phyloP scores from a whole-genome alignment of 768 basidiomycete species.

The Mycena filopes region DNA sequence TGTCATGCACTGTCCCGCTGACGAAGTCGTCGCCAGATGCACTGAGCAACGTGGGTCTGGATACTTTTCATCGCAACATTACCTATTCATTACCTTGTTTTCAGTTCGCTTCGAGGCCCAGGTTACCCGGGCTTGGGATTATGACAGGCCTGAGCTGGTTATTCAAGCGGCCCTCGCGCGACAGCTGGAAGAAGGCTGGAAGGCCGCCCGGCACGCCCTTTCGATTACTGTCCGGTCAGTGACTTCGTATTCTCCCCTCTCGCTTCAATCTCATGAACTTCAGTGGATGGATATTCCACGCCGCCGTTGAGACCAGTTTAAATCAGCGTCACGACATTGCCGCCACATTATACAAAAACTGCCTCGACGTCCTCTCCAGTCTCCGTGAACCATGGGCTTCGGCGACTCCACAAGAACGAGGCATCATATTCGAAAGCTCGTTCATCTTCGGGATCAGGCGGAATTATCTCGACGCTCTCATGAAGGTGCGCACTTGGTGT shows the following conservation, averaged over 20 bases:
- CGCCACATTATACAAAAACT: constrained; percentile 21
- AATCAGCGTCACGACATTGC: constrained; percentile 8
- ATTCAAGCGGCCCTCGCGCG: constrained; percentile 32
- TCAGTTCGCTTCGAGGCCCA: constrained; percentile 24
- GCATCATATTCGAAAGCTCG: constrained; percentile 27
- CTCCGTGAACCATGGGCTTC: constrained; percentile 22
- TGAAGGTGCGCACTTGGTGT: constrained; percentile 12
- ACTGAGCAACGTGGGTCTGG: constrained; percentile 29
- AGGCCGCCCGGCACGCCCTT: constrained; percentile 27
- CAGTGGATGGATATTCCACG: constrained; percentile 35
- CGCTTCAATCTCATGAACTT: neutral
- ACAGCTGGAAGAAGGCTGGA: constrained; percentile 30
- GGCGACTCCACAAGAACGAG: constrained; percentile 17
- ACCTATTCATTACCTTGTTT: neutral
- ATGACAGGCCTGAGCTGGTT: constrained; percentile 23
- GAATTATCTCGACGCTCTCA: constrained; percentile 29
- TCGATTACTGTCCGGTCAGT: constrained; percentile 34
- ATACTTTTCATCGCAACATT: neutral
- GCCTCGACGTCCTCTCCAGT: constrained; percentile 23
- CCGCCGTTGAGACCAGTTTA: constrained; percentile 2
- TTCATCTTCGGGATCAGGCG: constrained; percentile 31
- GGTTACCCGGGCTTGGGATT: neutral
- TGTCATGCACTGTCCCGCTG: constrained; percentile 27
- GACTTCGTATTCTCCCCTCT: neutral
- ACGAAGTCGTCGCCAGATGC: constrained; percentile 22